These are phyloP conservation scores for Cucumis sativus DNA, from an alignment of 306 rosid species.

Conservation along the genomic window Cucumber_9930_V3 NC_026657.2:1098501-1099000, in stretches of 20 bases:
- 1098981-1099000: neutral
- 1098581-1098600: conserved; percentile 36
- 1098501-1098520: conserved; percentile 50
- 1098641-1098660: conserved; percentile 27
- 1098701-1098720: conserved; percentile 41
- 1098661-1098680: conserved; percentile 23
- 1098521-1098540: conserved; percentile 17
- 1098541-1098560: conserved; percentile 41
- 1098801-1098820: conserved; percentile 35
- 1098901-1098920: conserved; percentile 58
- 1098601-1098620: conserved; percentile 23
- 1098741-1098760: conserved; percentile 37
- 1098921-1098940: conserved; percentile 17
- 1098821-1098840: conserved; percentile 73
- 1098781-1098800: conserved; percentile 46
- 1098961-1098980: neutral
- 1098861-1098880: conserved; percentile 63
- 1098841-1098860: conserved; percentile 74
- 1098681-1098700: conserved; percentile 22
- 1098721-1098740: conserved; percentile 66
- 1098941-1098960: neutral
- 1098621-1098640: conserved; percentile 15
- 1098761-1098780: conserved; percentile 32
- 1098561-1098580: conserved; percentile 43
- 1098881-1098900: conserved; percentile 45